Evolutionary conservation across 495 filamentous ascomycete genomes (phyloP).

Genomic region (Tuber aestivum): DNA sequence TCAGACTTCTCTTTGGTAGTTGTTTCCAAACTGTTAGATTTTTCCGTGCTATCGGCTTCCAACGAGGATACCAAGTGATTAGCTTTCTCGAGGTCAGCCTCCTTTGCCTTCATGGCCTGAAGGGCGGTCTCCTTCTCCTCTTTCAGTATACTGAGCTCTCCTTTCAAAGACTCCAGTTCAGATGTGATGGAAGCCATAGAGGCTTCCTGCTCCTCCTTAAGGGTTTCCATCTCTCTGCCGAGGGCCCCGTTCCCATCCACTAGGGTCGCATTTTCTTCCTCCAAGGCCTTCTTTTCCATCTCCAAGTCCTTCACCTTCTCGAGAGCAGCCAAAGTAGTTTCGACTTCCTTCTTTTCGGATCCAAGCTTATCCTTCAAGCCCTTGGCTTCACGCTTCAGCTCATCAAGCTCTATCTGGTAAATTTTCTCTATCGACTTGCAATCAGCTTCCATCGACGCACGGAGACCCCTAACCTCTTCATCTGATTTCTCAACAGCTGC

Average conservation of each 20-base stretch:
- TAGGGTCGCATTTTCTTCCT: conserved; percentile 42
- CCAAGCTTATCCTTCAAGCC: conserved; percentile 45
- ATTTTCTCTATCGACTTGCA: conserved; percentile 25
- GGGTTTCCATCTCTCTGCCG: conserved; percentile 22
- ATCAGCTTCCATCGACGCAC: conserved; percentile 12
- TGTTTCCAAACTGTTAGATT: neutral
- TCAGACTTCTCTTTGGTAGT: conserved; percentile 22
- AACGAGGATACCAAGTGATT: conserved; percentile 3
- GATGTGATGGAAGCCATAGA: conserved; percentile 14
- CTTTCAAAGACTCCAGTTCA: conserved; percentile 28
- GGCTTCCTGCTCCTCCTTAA: conserved; percentile 23
- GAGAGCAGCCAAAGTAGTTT: too few relatives aligned
- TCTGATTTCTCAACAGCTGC: conserved; percentile 6
- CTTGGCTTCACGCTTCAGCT: conserved; percentile 33
- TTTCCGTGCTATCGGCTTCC: conserved; percentile 3
- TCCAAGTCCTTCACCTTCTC: too few relatives aligned
- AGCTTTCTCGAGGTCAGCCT: conserved; percentile 5
- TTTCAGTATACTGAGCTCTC: conserved; percentile 18
- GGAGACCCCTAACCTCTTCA: neutral
- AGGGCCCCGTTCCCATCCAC: conserved; percentile 11
- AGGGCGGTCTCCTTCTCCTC: conserved; percentile 33
- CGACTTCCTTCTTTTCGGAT: conserved; percentile 43
- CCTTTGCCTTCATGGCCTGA: conserved; percentile 9
- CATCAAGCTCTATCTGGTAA: neutral
- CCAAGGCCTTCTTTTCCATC: conserved; percentile 47